Evolutionary conservation across 768 basidiomycete species (phyloP), one percentile per base, ranked within the genome.

Genomic region (Suillus sp.): DNA sequence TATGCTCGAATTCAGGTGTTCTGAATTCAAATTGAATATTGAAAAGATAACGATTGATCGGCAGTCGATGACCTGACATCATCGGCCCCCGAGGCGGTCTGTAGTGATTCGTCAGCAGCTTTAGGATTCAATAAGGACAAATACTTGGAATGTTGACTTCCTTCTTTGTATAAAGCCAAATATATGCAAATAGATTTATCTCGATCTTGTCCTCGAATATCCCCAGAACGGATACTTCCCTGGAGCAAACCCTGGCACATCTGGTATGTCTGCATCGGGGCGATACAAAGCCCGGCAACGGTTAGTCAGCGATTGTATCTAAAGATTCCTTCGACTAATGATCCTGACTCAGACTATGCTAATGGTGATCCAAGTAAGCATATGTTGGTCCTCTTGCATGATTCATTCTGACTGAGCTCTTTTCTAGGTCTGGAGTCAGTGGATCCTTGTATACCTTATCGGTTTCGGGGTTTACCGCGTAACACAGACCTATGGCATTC

Each of bases 181-280:
- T 50, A 50, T 3, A 7, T 50, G 48, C 7, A 50, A 50, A 30
- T 50, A 30, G 27, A 2, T 27, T 30, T 13, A 13, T 27, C 35
- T n/a, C n/a, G 79, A 91, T 68, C 71, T 92, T 34, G 87, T 85
- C 70, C 76, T 92, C 18, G 84, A 87, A 20, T 92, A 91, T 65
- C 90, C 90, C 1, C 87, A 90, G 70, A 77, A 77, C 20, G 81
- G 79, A 34, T 71, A 75, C 47, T 81, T 90, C 55, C 84, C 66
- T 20, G 77, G 75, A 8, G 27, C n/a, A 8, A 47, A 69, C 16
- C 66, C 68, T 2, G 0, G 13, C 45, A 55, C 66, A 7, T 25
- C 57, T 3, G 13, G 0, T 3, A 59, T 25, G 38, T n/a, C 9
- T 9, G 55, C 60, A 40, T 66, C 55, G 42, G n/a, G 55, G 9